Evolutionary conservation across 108 stramenopile genomes (phyloP), one percentile per base, ranked within the genome.

Genomic region (Stephanodiscus triporus): DNA sequence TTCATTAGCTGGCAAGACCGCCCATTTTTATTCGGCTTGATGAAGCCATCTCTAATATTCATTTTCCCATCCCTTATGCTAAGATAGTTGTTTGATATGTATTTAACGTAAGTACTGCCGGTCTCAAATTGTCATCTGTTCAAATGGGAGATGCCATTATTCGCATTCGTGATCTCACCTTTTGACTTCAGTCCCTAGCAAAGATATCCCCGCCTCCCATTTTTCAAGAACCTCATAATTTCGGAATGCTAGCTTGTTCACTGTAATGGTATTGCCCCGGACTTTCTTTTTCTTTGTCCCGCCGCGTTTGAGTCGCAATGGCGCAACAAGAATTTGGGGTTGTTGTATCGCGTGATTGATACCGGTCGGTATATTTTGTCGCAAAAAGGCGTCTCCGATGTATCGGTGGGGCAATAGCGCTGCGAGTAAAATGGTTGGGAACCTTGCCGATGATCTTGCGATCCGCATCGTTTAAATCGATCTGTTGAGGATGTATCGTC

Each of bases 171-270:
- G 56, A 26, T 26, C 75, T 45, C 34, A 76, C 75, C 75, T 76
- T 70, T 94, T 94, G 34, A 94, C 89, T 77, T 94, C 92, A 1
- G 92, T 91, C 26, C 92, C 92, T 60, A 62, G n/a, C 24, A 94
- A 71, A 9, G 89, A 87, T 10, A 94, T 78, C 10, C 92, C 92
- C 1, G 89, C 92, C 68, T 94, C 90, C 14, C 91, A 58, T n/a
- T 88, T 91, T 43, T 91, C 89, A 13, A 94, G 36, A 22, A 94
- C 80, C 70, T 94, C 92, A 53, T 82, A 82, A 68, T 82, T 82
- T 54, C 81, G 64, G 30, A 36, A 76, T 30, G 81, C 81, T 57
- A 76, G 48, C 37, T 61, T 75, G 64, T 82, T 82, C 9, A 82
- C 72, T 37, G 75, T 48, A 17, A 82, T 82, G 9, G 56, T 73